phyloP scores from a whole-genome alignment of 345 rosid species.

The Erodium maritimum region DNA sequence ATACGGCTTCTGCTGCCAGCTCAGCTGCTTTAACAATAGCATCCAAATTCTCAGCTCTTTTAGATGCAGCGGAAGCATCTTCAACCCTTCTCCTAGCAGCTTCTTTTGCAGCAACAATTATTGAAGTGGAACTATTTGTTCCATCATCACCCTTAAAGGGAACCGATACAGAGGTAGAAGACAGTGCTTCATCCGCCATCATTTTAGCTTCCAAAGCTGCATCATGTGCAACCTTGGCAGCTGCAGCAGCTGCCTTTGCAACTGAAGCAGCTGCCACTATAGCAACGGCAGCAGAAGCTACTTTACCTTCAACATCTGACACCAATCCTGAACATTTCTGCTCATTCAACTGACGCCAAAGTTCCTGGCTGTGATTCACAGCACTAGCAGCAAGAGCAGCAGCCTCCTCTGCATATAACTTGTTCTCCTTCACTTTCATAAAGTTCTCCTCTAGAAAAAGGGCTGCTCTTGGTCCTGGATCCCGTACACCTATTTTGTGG shows the following conservation, averaged over 20 bases:
- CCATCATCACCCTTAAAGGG: constrained; percentile 45
- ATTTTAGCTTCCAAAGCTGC: constrained; percentile 91
- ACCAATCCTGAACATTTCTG: constrained; percentile 43
- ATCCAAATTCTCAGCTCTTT: constrained; percentile 84
- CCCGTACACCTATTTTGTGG: constrained; percentile 23
- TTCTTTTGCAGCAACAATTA: constrained; percentile 68
- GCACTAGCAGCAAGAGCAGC: constrained; percentile 73
- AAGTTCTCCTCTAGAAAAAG: constrained; percentile 50
- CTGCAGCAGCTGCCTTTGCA: constrained; percentile 97
- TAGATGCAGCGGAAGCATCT: constrained; percentile 85
- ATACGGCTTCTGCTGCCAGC: constrained; percentile 86
- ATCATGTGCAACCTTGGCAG: constrained; percentile 83
- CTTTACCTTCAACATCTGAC: constrained; percentile 46
- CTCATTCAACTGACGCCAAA: constrained; percentile 65
- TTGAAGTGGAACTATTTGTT: constrained; percentile 38
- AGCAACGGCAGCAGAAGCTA: constrained; percentile 85
- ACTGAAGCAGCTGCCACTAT: constrained; percentile 85
- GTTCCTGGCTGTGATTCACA: constrained; percentile 46
- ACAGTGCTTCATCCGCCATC: constrained; percentile 81
- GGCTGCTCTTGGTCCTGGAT: constrained; percentile 25
- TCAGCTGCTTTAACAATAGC: constrained; percentile 95
- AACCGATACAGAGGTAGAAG: constrained; percentile 48
- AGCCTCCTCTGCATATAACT: constrained; percentile 69
- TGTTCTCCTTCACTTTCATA: constrained; percentile 55
- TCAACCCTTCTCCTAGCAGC: constrained; percentile 74